These are phyloP conservation scores for Tetrahymena borealis DNA, from an alignment of 73 alveolate genomes.

Conservation along the genomic window DNA sequence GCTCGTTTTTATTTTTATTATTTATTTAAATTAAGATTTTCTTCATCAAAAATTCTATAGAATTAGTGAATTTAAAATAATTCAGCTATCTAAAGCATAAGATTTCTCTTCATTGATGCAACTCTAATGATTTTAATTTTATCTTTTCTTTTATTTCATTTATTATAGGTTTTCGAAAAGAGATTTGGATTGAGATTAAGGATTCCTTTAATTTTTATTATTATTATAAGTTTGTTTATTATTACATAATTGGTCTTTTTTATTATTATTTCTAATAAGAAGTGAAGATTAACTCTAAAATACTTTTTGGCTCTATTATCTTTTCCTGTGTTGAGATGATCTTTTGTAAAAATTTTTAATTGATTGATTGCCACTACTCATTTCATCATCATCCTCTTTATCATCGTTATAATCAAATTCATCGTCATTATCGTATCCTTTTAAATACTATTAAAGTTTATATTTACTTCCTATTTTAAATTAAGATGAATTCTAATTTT, in stretches of 20 bases:
- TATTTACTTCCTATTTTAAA: not conserved
- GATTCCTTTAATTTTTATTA: not conserved
- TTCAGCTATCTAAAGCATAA: not conserved
- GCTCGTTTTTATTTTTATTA: too few relatives aligned
- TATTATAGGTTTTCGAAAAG: not conserved
- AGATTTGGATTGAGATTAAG: not conserved
- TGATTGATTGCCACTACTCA: too few relatives aligned
- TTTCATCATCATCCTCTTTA: not conserved
- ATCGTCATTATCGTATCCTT: not conserved
- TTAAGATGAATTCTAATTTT: not conserved
- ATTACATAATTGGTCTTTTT: too few relatives aligned
- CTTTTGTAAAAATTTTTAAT: too few relatives aligned
- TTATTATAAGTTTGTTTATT: not conserved
- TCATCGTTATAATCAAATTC: not conserved
- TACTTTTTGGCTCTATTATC: not conserved
- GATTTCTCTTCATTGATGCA: not conserved
- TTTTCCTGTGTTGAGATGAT: too few relatives aligned
- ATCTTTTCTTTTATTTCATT: not conserved
- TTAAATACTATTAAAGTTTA: not conserved
- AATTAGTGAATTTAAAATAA: too few relatives aligned
- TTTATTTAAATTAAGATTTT: too few relatives aligned
- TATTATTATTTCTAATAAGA: not conserved
- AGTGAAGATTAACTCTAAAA: not conserved
- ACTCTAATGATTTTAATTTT: not conserved
- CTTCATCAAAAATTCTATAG: too few relatives aligned